Conservation (phyloP, 352 stramenopile species). For the Phytophthora pistaciae region DNA sequence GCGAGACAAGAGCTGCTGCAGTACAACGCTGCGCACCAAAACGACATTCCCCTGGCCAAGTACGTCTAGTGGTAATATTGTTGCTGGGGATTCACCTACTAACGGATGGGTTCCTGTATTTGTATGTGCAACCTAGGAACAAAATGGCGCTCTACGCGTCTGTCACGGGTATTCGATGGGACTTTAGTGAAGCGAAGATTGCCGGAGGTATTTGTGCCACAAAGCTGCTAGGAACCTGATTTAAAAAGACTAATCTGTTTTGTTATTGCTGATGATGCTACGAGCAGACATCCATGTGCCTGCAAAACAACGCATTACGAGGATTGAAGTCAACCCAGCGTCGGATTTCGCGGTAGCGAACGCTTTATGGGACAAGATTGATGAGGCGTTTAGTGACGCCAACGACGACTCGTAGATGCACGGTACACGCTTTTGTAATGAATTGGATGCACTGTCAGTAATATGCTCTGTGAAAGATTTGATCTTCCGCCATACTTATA, state of each 20-base stretch:
- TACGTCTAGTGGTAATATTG: slow-evolving; percentile 22
- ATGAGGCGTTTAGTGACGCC: slow-evolving; percentile 69
- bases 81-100: not conserved
- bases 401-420: slow-evolving; percentile 52
- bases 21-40: slow-evolving; percentile 69
- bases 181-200: slow-evolving; percentile 63
- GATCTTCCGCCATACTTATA: not conserved
- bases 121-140: slow-evolving; percentile 43
- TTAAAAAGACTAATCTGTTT: not conserved
- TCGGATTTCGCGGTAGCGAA: slow-evolving; percentile 72
- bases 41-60: slow-evolving; percentile 80
- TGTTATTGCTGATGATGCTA: not conserved
- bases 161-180: slow-evolving; percentile 84
- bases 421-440: slow-evolving; percentile 1
- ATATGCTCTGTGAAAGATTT: not conserved
- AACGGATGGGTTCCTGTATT: not conserved
- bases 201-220: slow-evolving; percentile 41
- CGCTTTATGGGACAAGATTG: slow-evolving; percentile 74
- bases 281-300: slow-evolving; percentile 71
- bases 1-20: slow-evolving; percentile 65
- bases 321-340: slow-evolving; percentile 66
- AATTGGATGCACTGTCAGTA: not conserved
- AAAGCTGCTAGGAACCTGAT: not conserved
- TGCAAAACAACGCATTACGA: slow-evolving; percentile 59
- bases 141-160: slow-evolving; percentile 83